phyloP scores from a whole-genome alignment of 2,329 filamentous ascomycete genomes.

The Paraphoma chrysanthemicola region DNA sequence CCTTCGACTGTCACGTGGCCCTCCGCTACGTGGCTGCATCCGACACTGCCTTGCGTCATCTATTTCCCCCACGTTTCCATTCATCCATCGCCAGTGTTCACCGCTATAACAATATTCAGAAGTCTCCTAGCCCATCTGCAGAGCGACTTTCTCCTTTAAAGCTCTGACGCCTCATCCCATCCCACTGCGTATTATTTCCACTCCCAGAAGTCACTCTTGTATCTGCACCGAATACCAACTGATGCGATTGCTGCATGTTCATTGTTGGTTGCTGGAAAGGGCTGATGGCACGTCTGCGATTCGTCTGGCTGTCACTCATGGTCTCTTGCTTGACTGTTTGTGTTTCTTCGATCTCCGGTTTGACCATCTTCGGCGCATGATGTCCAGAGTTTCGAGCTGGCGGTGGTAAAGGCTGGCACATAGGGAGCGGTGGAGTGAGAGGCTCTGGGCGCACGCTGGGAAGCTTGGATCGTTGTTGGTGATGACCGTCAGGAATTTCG shows the following conservation, averaged over 20 bases:
- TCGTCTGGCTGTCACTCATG: neutral
- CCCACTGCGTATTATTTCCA: neutral
- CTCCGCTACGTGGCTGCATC: no score
- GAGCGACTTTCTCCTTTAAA: no score
- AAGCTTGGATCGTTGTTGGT: no score
- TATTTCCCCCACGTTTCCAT: no score
- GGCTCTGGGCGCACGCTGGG: neutral
- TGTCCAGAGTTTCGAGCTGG: neutral
- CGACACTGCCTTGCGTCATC: no score
- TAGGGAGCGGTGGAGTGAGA: neutral
- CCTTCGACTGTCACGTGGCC: no score
- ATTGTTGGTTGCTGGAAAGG: conserved; percentile 11
- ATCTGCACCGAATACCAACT: conserved; percentile 7
- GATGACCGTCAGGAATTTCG: no score
- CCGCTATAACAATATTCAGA: no score
- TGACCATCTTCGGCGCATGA: neutral
- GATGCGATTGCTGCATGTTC: conserved; percentile 6
- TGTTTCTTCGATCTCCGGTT: no score
- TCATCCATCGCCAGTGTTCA: no score
- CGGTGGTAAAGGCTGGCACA: neutral
- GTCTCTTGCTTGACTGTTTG: neutral
- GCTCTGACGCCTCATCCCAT: no score
- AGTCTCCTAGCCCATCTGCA: no score
- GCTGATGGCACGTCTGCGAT: neutral
- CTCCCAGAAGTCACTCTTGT: neutral